A percentile compares a stretch with the other conserved stretches of the same genome.
These are phyloP conservation scores for Pyrenochaeta sp. DNA, from an alignment of 2,329 filamentous ascomycete species.

Conservation along the genomic window DNA sequence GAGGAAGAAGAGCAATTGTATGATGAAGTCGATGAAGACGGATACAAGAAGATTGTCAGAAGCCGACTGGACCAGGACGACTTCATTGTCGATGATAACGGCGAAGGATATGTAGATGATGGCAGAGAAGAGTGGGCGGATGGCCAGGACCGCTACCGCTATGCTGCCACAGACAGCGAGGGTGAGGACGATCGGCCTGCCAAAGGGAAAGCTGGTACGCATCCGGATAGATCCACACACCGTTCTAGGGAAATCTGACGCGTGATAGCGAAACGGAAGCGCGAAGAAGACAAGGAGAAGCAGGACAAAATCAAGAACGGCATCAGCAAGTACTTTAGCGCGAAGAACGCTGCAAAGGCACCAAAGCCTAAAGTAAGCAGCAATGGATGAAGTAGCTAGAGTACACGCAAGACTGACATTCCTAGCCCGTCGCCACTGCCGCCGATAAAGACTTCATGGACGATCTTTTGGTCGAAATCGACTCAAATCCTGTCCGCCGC, in stretches of 20 bases:
- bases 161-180: constrained; percentile 72
- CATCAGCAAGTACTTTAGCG: constrained; percentile 94
- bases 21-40: constrained; percentile 95
- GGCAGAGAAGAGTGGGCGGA: constrained; percentile 73
- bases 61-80: constrained; percentile 91
- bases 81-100: constrained; percentile 98
- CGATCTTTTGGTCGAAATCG: constrained; percentile 85
- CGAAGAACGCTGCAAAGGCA: constrained; percentile 69
- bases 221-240: not conserved
- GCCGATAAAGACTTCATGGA: constrained; percentile 90
- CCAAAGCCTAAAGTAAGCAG: constrained; percentile 79
- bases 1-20: constrained; percentile 86
- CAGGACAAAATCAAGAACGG: constrained; percentile 88
- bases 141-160: constrained; percentile 77
- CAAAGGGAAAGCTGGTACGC: constrained; percentile 66
- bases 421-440: constrained; percentile 76
- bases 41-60: constrained; percentile 95
- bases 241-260: constrained; percentile 25
- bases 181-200: constrained; percentile 73
- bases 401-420: constrained; percentile 27
- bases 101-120: constrained; percentile 95
- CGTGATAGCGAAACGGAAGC: constrained; percentile 78
- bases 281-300: constrained; percentile 85
- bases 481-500: constrained; percentile 73
- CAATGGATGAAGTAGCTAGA: not conserved